A percentile compares a stretch with the other conserved stretches of the same genome.
Evolutionary conservation across 805 yeast genomes (phyloP).

Genomic region (Starmerella vaccinii): DNA sequence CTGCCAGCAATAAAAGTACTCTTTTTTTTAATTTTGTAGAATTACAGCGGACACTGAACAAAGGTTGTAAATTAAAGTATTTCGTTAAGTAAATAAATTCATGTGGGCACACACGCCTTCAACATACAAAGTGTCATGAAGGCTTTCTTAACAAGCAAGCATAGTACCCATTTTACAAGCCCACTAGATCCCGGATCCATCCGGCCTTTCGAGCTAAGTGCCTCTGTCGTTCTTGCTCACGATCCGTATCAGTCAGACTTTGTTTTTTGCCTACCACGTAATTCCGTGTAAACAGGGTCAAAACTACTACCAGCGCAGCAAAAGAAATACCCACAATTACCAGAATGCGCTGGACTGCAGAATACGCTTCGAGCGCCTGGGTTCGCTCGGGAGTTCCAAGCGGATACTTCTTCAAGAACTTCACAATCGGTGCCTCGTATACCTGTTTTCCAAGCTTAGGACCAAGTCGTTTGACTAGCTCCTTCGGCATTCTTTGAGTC

Average conservation of each 20-base stretch:
- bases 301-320: conserved; percentile 29
- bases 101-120: too few relatives aligned
- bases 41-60: not conserved
- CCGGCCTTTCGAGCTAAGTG: not conserved
- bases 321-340: conserved; percentile 46
- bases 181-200: not conserved
- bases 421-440: conserved; percentile 45
- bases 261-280: conserved; percentile 11
- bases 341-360: conserved; percentile 47
- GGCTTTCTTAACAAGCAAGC: too few relatives aligned
- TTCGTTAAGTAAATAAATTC: too few relatives aligned
- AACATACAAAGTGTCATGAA: too few relatives aligned
- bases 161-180: too few relatives aligned
- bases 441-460: conserved; percentile 37
- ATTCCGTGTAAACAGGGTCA: conserved; percentile 7
- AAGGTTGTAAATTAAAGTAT: not conserved
- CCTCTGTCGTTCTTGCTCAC: conserved; percentile 2
- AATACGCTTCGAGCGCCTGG: conserved; percentile 48
- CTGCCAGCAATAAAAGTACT: not conserved
- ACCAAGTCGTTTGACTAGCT: conserved; percentile 34
- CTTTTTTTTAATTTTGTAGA: not conserved
- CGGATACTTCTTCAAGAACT: conserved; percentile 37
- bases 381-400: conserved; percentile 56
- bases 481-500: conserved; percentile 47
- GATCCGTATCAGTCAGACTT: conserved; percentile 15